Conservation (phyloP, 306 rosid genomes). For the Prunus fruticosa region DNA sequence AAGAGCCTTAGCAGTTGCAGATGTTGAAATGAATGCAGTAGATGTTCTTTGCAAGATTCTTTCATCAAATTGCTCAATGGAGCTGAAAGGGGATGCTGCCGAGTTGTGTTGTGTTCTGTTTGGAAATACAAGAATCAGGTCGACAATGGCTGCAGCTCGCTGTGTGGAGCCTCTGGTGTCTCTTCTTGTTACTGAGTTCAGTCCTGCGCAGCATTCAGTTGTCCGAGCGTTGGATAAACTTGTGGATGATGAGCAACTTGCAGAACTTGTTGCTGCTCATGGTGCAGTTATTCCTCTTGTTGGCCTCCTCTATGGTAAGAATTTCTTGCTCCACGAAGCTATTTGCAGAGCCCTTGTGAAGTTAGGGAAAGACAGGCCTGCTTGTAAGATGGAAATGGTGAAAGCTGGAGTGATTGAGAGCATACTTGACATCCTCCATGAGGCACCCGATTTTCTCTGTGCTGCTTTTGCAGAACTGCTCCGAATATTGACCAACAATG, state of each 20-base stretch:
- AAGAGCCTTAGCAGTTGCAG: conserved; percentile 93
- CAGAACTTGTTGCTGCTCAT: conserved; percentile 90
- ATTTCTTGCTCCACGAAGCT: conserved; percentile 92
- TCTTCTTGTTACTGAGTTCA: conserved; percentile 79
- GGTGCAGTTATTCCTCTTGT: conserved; percentile 97
- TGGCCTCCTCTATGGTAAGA: conserved; percentile 80
- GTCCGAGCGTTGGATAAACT: conserved; percentile 96
- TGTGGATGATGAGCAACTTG: conserved; percentile 95
- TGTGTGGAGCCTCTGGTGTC: conserved; percentile 97
- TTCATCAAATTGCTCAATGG: conserved; percentile 84
- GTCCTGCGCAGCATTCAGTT: conserved; percentile 85
- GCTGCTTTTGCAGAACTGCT: conserved; percentile 86
- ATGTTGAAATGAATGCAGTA: conserved; percentile 98
- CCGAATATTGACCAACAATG: conserved; percentile 94
- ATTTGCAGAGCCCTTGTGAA: conserved; percentile 90
- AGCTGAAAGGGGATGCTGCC: conserved; percentile 95
- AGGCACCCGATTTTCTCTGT: conserved; percentile 91
- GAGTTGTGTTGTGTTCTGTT: conserved; percentile 92
- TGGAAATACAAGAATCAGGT: conserved; percentile 95
- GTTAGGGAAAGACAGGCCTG: conserved; percentile 96
- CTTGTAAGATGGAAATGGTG: conserved; percentile 97
- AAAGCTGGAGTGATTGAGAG: conserved; percentile 96
- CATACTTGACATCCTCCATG: conserved; percentile 69
- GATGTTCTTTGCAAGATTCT: conserved; percentile 98
- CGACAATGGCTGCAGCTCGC: conserved; percentile 87